Conservation (phyloP, 78 protist species). For the Andalucia godoyi region DNA sequence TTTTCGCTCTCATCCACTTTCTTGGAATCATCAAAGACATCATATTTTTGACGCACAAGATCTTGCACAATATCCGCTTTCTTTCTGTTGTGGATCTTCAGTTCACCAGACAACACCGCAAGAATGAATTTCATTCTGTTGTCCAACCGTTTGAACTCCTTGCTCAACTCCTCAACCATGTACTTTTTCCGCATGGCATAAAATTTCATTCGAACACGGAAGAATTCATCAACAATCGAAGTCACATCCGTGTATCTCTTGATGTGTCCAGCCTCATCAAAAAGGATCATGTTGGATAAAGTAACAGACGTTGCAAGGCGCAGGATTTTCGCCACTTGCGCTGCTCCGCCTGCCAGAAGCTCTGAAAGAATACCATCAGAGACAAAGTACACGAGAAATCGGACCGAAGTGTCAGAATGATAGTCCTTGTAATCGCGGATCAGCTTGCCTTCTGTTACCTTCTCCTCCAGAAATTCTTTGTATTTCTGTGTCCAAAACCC, state of each 20-base stretch:
- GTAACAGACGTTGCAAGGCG: conserved; percentile 4
- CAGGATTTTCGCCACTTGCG: neutral
- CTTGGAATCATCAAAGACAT: neutral
- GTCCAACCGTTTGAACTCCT: conserved; percentile 17
- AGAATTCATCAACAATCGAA: conserved; percentile 71
- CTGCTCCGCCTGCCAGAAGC: neutral
- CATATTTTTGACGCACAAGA: conserved; percentile 27
- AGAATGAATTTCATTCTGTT: conserved; percentile 70
- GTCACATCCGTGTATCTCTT: conserved; percentile 41
- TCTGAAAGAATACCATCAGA: neutral
- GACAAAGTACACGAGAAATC: conserved; percentile 14
- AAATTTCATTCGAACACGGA: conserved; percentile 33
- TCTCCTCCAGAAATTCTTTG: conserved; percentile 47
- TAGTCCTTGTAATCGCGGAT: conserved; percentile 60
- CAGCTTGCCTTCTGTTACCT: conserved; percentile 8
- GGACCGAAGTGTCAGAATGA: conserved; percentile 73
- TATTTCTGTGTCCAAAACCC: conserved; percentile 31
- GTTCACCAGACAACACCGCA: conserved; percentile 43
- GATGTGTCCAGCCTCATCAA: conserved; percentile 66
- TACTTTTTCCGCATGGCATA: conserved; percentile 63
- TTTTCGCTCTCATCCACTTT: neutral
- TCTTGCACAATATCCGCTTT: conserved; percentile 39
- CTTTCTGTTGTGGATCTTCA: conserved; percentile 40
- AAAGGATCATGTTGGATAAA: conserved; percentile 71
- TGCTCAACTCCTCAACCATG: conserved; percentile 5